Percentiles rank a stretch among this genome's conserved stretches.
phyloP scores from a whole-genome alignment of 2,329 filamentous ascomycete genomes.

The Gremmenia infestans region DNA sequence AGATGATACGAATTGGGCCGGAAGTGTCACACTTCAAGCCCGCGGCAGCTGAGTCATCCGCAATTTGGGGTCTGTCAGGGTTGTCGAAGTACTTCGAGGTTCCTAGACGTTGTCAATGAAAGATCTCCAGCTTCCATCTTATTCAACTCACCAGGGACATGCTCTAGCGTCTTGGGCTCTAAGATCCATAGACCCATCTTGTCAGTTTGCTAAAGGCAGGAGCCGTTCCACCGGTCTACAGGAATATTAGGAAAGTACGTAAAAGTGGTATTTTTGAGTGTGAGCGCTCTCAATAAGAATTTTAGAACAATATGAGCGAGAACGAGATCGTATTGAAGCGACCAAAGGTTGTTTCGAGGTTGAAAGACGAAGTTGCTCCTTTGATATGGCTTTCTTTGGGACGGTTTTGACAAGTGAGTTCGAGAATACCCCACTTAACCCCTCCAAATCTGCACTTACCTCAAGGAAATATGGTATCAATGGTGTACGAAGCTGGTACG shows the following conservation, averaged over 20 bases:
- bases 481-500: no score
- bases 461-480: no score
- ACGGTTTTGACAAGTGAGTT: no score
- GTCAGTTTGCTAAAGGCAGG: not conserved
- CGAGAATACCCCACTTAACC: no score
- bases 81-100: constrained; percentile 63
- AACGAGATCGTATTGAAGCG: no score
- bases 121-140: not conserved
- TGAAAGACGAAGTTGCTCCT: no score
- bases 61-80: constrained; percentile 42
- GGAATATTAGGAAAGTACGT: not conserved
- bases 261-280: not conserved
- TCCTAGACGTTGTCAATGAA: constrained; percentile 34
- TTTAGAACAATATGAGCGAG: not conserved
- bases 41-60: constrained; percentile 33
- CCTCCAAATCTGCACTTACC: no score
- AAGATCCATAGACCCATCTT: constrained; percentile 58
- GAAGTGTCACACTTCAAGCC: constrained; percentile 68
- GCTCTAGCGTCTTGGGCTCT: constrained; percentile 58
- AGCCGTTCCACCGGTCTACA: not conserved
- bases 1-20: constrained; percentile 65
- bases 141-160: constrained; percentile 62
- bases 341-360: not conserved
- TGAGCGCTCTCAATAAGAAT: not conserved
- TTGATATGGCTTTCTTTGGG: no score